Conservation (phyloP, 2,329 filamentous ascomycete species). For the Calonectria pseudoreteaudii region DNA sequence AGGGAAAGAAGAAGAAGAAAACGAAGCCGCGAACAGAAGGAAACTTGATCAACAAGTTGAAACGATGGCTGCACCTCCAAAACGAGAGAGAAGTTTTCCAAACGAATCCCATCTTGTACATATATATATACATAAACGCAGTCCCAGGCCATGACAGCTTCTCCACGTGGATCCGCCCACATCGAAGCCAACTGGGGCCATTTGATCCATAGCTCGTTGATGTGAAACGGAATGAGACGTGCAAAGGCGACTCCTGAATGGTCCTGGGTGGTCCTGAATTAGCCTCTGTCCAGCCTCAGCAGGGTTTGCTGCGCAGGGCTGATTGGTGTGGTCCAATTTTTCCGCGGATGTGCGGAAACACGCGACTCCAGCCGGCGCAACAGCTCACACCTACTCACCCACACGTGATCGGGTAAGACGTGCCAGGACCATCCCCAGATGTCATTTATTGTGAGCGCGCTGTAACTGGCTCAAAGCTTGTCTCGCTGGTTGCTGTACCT, state of each 20-base stretch:
- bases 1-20: neutral
- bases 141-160: neutral
- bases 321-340: conserved; percentile 3
- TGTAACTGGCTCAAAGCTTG: neutral
- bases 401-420: neutral
- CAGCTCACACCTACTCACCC: neutral
- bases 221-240: conserved; percentile 13
- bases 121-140: conserved; percentile 1
- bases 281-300: neutral
- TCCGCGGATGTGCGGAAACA: conserved; percentile 4
- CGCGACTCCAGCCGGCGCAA: neutral
- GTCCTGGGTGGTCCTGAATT: conserved; percentile 10
- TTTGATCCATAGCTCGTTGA: neutral
- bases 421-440: neutral
- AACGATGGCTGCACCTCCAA: neutral
- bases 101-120: neutral
- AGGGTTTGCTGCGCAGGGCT: neutral
- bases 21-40: conserved; percentile 3
- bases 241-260: neutral
- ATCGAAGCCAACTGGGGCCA: conserved; percentile 1
- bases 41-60: conserved; percentile 17
- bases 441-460: neutral
- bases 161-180: conserved; percentile 20
- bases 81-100: neutral
- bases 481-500: neutral